Evolutionary conservation across 441 rosid genomes (phyloP).

Genomic region (Gossypium gossypioides): DNA sequence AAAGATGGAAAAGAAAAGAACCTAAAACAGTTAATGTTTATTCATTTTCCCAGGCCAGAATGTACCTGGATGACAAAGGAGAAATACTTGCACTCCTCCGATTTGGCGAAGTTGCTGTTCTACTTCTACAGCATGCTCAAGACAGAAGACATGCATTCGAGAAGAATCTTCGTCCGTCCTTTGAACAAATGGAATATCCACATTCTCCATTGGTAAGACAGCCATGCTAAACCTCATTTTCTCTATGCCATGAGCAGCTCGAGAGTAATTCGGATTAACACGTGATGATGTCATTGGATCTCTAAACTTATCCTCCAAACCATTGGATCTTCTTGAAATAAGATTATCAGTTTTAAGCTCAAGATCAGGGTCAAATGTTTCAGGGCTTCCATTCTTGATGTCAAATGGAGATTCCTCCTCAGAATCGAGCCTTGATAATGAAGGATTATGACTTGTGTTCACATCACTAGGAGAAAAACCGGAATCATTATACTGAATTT

Average conservation of each 20-base stretch:
- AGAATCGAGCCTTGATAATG: slow-evolving; percentile 15
- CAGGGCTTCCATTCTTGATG: slow-evolving; percentile 25
- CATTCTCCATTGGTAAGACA: slow-evolving; percentile 15
- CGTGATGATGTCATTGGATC: slow-evolving; percentile 9
- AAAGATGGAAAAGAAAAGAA: not conserved
- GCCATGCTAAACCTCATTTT: slow-evolving; percentile 24
- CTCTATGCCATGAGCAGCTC: slow-evolving; percentile 22
- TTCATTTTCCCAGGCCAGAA: not conserved
- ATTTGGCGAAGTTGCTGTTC: slow-evolving; percentile 66
- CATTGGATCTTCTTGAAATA: slow-evolving; percentile 25
- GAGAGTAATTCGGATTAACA: slow-evolving; percentile 22
- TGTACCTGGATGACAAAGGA: slow-evolving; percentile 89
- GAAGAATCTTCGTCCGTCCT: slow-evolving; percentile 70
- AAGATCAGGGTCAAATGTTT: slow-evolving; percentile 10
- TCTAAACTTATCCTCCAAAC: slow-evolving; percentile 21
- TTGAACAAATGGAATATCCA: slow-evolving; percentile 29
- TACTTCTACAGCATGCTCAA: slow-evolving; percentile 90
- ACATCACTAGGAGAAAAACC: slow-evolving; percentile 22
- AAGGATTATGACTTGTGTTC: slow-evolving; percentile 15
- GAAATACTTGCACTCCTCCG: slow-evolving; percentile 72
- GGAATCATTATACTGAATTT: slow-evolving; percentile 18
- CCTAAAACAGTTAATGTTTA: not conserved
- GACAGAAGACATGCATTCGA: slow-evolving; percentile 83
- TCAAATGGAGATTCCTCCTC: slow-evolving; percentile 27
- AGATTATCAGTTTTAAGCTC: slow-evolving; percentile 28